Evolutionary conservation across 2,329 filamentous ascomycete genomes (phyloP).

Genomic region (Boeremia exigua): DNA sequence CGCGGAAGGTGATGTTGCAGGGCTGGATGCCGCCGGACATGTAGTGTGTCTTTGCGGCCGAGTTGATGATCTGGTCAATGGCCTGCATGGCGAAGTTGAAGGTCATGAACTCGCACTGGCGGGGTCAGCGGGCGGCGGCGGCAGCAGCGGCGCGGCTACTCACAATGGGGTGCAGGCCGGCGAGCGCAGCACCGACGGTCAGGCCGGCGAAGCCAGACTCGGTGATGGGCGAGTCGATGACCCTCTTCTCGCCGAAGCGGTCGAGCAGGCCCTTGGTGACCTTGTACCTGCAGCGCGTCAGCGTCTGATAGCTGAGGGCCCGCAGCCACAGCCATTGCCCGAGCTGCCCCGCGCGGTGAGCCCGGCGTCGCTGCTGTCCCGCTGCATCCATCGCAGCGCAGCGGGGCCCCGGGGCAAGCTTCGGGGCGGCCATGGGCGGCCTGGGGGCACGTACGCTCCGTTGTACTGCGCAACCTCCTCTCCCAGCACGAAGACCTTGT

Average conservation of each 20-base stretch:
- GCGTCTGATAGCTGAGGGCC: not conserved
- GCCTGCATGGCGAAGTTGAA: conserved; percentile 99
- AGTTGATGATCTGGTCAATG: conserved; percentile 99
- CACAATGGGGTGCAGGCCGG: conserved; percentile 91
- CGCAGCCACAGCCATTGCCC: conserved; percentile 1
- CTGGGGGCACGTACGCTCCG: conserved; percentile 74
- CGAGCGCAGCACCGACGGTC: conserved; percentile 91
- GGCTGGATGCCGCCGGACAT: conserved; percentile 99
- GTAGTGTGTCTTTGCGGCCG: conserved; percentile 97
- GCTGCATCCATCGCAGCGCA: conserved; percentile 9
- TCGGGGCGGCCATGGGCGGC: too few relatives aligned
- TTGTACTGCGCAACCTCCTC: conserved; percentile 99
- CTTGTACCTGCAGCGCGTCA: conserved; percentile 72
- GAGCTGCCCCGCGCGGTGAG: not conserved
- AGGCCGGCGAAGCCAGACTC: conserved; percentile 95
- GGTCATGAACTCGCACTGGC: conserved; percentile 99
- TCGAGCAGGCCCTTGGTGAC: conserved; percentile 97
- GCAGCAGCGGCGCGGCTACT: conserved; percentile 47
- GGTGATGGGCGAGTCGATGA: conserved; percentile 98
- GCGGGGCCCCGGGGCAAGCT: conserved; percentile 17
- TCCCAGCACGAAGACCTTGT: conserved; percentile 93
- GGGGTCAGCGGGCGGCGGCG: conserved; percentile 22
- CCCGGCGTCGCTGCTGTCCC: not conserved
- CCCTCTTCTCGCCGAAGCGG: conserved; percentile 94
- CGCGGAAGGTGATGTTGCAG: conserved; percentile 99